Percentiles rank a stretch among this genome's conserved stretches.
These are phyloP conservation scores for Heimioporus sp. DNA, from an alignment of 768 basidiomycete species.

Conservation along the genomic window DNA sequence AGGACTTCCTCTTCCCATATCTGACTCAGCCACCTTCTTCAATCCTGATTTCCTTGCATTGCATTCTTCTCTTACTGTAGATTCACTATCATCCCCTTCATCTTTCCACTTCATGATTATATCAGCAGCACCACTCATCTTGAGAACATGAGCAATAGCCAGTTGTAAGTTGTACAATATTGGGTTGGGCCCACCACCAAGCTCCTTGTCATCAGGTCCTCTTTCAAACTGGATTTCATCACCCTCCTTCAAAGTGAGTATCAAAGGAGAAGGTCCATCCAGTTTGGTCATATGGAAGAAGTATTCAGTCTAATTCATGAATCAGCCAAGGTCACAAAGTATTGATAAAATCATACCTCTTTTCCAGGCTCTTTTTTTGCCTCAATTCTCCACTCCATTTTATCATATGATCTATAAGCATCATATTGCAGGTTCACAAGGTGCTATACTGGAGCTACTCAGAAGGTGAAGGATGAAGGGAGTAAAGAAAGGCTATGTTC, in stretches of 20 bases:
- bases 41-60: too few species aligned
- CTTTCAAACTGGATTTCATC: constrained; percentile 4
- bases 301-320: background rate
- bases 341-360: background rate
- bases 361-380: background rate
- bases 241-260: background rate
- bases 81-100: too few species aligned
- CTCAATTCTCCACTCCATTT: background rate
- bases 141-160: constrained; percentile 5
- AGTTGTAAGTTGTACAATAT: background rate
- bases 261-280: too few species aligned
- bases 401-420: background rate
- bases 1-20: too few species aligned
- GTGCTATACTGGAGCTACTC: too few species aligned
- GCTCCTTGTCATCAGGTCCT: background rate
- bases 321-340: background rate
- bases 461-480: too few species aligned
- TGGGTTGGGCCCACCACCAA: background rate
- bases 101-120: constrained; percentile 2
- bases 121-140: constrained; percentile 10
- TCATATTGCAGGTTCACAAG: background rate
- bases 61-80: too few species aligned
- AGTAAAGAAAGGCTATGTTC: too few species aligned
- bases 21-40: too few species aligned
- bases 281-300: background rate